Evolutionary conservation across 1,139 yeast genomes (phyloP).

Genomic region (Candida glucosophila): DNA sequence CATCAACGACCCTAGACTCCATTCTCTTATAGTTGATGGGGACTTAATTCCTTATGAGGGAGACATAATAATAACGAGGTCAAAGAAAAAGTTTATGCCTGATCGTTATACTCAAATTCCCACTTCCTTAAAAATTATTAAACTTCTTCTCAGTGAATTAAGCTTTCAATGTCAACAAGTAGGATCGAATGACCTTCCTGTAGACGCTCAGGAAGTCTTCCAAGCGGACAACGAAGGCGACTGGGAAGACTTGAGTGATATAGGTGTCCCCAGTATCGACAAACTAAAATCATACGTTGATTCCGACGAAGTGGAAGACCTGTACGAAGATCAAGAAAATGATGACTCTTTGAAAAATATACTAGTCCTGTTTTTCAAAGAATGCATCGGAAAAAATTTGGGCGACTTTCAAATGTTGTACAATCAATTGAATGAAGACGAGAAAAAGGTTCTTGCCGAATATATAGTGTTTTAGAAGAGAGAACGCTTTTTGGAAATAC

Average conservation of each 20-base stretch:
- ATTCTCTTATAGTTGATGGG: constrained; percentile 58
- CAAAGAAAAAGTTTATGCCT: constrained; percentile 68
- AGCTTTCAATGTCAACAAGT: constrained; percentile 48
- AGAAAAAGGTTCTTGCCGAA: constrained; percentile 48
- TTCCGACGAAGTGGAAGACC: constrained; percentile 34
- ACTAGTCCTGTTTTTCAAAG: constrained; percentile 55
- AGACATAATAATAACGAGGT: constrained; percentile 68
- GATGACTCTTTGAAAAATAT: constrained; percentile 37
- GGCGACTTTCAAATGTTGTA: constrained; percentile 50
- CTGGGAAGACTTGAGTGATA: constrained; percentile 77
- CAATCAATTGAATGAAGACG: constrained; percentile 43
- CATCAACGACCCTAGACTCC: constrained; percentile 46
- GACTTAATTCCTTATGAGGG: constrained; percentile 60
- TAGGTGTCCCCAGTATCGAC: constrained; percentile 53
- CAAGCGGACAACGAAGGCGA: no score
- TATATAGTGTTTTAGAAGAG: constrained; percentile 22
- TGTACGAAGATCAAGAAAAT: constrained; percentile 23
- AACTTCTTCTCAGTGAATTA: constrained; percentile 62
- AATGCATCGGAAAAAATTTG: constrained; percentile 45
- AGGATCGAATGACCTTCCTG: constrained; percentile 29
- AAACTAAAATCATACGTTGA: constrained; percentile 47
- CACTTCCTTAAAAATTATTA: constrained; percentile 65
- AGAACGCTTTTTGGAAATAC: no score
- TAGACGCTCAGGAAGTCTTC: constrained; percentile 22
- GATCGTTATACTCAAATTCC: constrained; percentile 56